Conservation (phyloP, 176 grass and related monocot genomes). For the Triticum aestivum region DNA sequence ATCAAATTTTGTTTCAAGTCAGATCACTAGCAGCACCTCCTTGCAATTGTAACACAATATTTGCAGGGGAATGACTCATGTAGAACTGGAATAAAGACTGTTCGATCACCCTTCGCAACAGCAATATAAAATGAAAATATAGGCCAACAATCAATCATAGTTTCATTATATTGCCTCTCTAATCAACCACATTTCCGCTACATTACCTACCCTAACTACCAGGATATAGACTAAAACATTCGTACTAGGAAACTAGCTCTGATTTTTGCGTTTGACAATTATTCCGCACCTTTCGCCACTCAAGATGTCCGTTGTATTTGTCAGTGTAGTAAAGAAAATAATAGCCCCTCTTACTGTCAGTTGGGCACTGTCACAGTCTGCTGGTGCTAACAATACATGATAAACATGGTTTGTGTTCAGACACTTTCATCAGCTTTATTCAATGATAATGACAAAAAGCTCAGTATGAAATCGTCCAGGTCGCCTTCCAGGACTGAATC, state of each 20-base stretch:
- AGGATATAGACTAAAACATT: conserved; percentile 7
- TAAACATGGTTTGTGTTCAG: conserved; percentile 38
- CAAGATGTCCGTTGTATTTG: background rate
- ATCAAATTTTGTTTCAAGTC: background rate
- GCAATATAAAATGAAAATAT: background rate
- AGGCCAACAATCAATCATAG: background rate
- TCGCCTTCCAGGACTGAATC: conserved; percentile 85
- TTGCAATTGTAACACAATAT: background rate
- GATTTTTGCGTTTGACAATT: background rate
- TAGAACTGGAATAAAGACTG: background rate
- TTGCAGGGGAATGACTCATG: background rate
- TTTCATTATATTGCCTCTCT: background rate
- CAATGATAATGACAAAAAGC: conserved; percentile 64
- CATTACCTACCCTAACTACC: conserved; percentile 4
- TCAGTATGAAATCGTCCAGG: conserved; percentile 86
- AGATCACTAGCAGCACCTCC: background rate
- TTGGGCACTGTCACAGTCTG: background rate
- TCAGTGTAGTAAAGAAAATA: conserved; percentile 1
- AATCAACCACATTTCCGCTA: background rate
- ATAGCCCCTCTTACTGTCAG: background rate
- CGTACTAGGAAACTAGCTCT: background rate
- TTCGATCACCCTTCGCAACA: background rate
- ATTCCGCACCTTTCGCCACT: background rate
- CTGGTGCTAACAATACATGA: background rate
- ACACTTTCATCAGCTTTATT: conserved; percentile 59